Evolutionary conservation across 2,329 filamentous ascomycete species (phyloP).

Genomic region (Diaporthe destruens): DNA sequence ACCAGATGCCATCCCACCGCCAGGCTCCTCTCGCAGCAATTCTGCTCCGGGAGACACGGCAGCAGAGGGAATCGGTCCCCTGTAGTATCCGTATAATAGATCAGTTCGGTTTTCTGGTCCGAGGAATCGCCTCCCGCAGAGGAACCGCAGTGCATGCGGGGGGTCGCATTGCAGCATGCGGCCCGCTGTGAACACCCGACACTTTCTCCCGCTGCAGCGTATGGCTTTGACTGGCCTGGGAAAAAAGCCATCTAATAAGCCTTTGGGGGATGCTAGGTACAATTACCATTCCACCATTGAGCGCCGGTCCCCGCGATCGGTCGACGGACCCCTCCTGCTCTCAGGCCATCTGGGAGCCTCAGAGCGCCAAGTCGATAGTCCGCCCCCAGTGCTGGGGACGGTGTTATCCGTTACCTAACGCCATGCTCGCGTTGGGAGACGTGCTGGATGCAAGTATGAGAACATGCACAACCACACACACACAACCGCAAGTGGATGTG

Average conservation of each 20-base stretch:
- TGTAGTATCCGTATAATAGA: no score
- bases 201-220: slow-evolving; percentile 12
- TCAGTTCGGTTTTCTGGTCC: not conserved
- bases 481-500: no score
- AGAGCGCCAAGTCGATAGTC: slow-evolving; percentile 29
- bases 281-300: slow-evolving; percentile 15
- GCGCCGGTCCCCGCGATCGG: slow-evolving; percentile 2
- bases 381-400: slow-evolving; percentile 16
- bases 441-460: slow-evolving; percentile 18
- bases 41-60: not conserved
- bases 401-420: slow-evolving; percentile 22
- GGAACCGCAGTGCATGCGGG: slow-evolving; percentile 23
- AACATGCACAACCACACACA: not conserved
- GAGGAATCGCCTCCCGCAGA: slow-evolving; percentile 11
- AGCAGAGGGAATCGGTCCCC: not conserved
- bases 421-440: slow-evolving; percentile 8
- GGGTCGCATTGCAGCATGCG: slow-evolving; percentile 30
- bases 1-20: not conserved
- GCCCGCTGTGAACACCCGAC: slow-evolving; percentile 21
- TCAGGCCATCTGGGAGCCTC: slow-evolving; percentile 19
- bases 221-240: not conserved
- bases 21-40: not conserved
- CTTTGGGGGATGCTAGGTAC: not conserved
- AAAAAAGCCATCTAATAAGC: not conserved
- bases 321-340: slow-evolving; percentile 18